Base-by-base conservation (phyloP, 768 basidiomycete genomes). In the Serendipita indica region DNA sequence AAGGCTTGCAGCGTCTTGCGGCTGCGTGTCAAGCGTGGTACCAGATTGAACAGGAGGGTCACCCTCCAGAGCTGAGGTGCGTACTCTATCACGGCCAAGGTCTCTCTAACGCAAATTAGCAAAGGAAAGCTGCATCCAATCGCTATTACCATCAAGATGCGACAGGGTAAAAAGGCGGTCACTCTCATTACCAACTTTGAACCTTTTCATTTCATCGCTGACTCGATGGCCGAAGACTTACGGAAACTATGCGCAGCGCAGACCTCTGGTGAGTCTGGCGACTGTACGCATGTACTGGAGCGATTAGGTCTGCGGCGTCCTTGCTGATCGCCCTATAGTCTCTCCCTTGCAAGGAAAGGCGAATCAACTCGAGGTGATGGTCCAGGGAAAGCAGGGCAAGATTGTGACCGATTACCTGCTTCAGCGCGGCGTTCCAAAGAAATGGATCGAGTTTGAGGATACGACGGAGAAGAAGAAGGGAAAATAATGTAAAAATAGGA, bases 161-260 rank as follows among this genome's bases (percentile, higher is more conserved):
- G 89, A n/a, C 84, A 87, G 66, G 87, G 85, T 1, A 77, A 83
- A 18, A 89, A 85, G 68, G 80, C 81, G 3, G 80, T 77, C 49
- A 94, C 90, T 1, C 70, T 84, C 45, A 75, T 93, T 57, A 81
- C 82, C 0, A 85, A 86, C 0, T 85, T 89, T 60, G 92, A 96
- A 67, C 77, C 83, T 0, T 96, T 83, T 68, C 71, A 78, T 27
- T 69, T 88, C 7, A 73, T 80, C 13, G 78, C 82, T 12, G 82
- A 87, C 10, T 78, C 79, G 28, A 79, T 92, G 69, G 83, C 84
- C 1, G 86, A 92, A 45, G 86, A 87, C 46, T 70, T 94, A 60
- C 77, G 81, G 59, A 84, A 79, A 69, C 64, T 74, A 1, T 94
- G 90, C 65, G 89, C 90, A 1, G 80, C 83, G 41, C 77, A 88